Percentiles rank a stretch among this genome's conserved stretches.
These are phyloP conservation scores for Hyphopichia pseudoburtonii DNA, from an alignment of 1,139 yeast genomes.

Conservation along the genomic window DNA sequence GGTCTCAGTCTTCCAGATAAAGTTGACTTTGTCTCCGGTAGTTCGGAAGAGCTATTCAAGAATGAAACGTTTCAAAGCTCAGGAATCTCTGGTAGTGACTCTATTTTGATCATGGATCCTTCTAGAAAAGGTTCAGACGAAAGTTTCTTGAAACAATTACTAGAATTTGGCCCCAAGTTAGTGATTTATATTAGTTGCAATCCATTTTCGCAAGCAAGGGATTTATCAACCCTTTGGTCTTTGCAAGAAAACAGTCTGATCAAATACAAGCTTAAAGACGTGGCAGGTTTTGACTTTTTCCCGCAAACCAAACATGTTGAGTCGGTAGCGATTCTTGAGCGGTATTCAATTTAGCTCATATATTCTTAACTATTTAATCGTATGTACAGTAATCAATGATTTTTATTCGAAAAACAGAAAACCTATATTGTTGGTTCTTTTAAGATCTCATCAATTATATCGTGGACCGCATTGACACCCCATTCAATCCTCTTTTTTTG, in stretches of 20 bases:
- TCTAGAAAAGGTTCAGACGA: conserved; percentile 44
- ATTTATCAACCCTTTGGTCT: conserved; percentile 28
- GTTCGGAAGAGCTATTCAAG: conserved; percentile 35
- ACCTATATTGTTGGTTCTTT: conserved; percentile 12
- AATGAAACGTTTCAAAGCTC: conserved; percentile 23
- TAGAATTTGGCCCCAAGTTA: conserved; percentile 36
- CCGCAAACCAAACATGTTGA: conserved; percentile 85
- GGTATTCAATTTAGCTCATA: not conserved
- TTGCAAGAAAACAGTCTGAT: conserved; percentile 17
- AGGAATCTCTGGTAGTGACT: conserved; percentile 29
- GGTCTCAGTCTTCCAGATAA: conserved; percentile 29
- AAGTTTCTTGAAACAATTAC: conserved; percentile 33
- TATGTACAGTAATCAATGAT: too few species aligned
- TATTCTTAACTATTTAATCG: not conserved
- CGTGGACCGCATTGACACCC: conserved; percentile 62
- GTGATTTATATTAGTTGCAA: conserved; percentile 47
- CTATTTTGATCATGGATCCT: conserved; percentile 47
- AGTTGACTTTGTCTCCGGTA: conserved; percentile 38
- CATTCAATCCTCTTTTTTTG: conserved; percentile 66
- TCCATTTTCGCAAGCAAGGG: conserved; percentile 49
- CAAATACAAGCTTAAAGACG: conserved; percentile 29
- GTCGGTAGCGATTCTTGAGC: conserved; percentile 40
- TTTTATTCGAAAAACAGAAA: not conserved
- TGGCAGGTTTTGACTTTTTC: conserved; percentile 49
- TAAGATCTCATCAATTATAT: conserved; percentile 51